phyloP scores from a whole-genome alignment of 108 stramenopile species.

The Discostella stelligeroides region DNA sequence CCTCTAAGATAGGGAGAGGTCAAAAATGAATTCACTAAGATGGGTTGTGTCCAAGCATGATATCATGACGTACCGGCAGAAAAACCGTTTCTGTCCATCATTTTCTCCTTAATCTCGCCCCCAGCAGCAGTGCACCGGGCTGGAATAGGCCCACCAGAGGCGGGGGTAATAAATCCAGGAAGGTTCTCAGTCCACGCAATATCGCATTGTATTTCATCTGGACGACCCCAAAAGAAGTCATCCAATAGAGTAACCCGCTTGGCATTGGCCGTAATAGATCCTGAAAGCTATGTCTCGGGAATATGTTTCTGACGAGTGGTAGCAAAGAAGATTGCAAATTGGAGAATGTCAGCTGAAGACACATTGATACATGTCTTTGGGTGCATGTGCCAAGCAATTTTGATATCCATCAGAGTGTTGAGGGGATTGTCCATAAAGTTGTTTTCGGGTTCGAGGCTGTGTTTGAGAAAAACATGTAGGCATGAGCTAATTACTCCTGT shows the following conservation, averaged over 20 bases:
- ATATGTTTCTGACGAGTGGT: background rate
- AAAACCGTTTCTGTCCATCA: conserved; percentile 16
- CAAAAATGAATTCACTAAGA: too few species aligned
- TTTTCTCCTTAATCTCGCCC: conserved; percentile 4
- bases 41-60: too few species aligned
- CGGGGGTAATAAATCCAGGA: background rate
- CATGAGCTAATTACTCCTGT: too few species aligned
- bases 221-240: conserved; percentile 11
- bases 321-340: conserved; percentile 15
- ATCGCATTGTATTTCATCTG: background rate
- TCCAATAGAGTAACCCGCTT: background rate
- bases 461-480: too few species aligned
- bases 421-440: background rate
- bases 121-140: conserved; percentile 10
- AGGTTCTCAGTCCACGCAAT: conserved; percentile 6
- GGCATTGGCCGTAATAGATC: background rate
- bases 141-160: background rate
- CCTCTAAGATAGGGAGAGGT: too few species aligned
- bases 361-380: conserved; percentile 9
- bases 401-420: conserved; percentile 7
- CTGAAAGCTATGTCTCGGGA: background rate
- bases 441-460: conserved; percentile 5
- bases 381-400: background rate
- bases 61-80: conserved; percentile 1
- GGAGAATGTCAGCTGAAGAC: conserved; percentile 4